Conservation (phyloP, 73 alveolate species). For the Halteria grandinella region DNA sequence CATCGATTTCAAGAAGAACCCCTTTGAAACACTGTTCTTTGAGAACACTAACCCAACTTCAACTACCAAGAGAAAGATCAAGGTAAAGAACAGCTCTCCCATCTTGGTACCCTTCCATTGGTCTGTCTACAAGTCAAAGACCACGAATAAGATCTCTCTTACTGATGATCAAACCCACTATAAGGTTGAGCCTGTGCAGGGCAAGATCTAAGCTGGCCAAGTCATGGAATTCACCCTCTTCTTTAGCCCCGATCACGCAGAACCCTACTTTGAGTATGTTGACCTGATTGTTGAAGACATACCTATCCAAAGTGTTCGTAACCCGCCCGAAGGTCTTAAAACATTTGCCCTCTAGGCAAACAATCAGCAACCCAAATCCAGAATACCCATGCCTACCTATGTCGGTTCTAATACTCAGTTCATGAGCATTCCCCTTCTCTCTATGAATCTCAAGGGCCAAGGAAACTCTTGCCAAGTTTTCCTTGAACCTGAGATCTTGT, state of each 20-base stretch:
- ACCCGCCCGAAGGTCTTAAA: constrained; percentile 77
- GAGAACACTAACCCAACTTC: constrained; percentile 91
- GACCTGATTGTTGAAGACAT: constrained; percentile 83
- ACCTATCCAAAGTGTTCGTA: constrained; percentile 81
- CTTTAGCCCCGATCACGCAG: constrained; percentile 79
- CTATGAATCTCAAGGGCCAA: constrained; percentile 73
- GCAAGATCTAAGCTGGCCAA: constrained; percentile 84
- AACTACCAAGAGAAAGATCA: constrained; percentile 78
- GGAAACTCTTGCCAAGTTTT: constrained; percentile 69
- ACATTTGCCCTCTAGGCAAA: constrained; percentile 67
- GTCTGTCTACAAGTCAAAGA: constrained; percentile 86
- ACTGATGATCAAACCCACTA: constrained; percentile 88
- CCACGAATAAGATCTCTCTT: constrained; percentile 80
- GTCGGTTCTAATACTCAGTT: constrained; percentile 74
- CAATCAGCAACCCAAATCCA: constrained; percentile 26
- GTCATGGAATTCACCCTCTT: constrained; percentile 77
- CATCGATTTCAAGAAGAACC: constrained; percentile 75
- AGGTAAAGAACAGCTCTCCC: constrained; percentile 81
- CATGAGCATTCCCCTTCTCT: constrained; percentile 66
- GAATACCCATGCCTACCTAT: constrained; percentile 69
- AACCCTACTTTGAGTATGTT: constrained; percentile 77
- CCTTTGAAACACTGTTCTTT: constrained; percentile 82
- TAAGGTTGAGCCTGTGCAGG: constrained; percentile 90
- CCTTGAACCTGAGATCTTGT: constrained; percentile 69
- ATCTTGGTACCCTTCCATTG: constrained; percentile 92